Evolutionary conservation across 371 early-diverging fungal species (phyloP).

Genomic region (Mucor mucedo): DNA sequence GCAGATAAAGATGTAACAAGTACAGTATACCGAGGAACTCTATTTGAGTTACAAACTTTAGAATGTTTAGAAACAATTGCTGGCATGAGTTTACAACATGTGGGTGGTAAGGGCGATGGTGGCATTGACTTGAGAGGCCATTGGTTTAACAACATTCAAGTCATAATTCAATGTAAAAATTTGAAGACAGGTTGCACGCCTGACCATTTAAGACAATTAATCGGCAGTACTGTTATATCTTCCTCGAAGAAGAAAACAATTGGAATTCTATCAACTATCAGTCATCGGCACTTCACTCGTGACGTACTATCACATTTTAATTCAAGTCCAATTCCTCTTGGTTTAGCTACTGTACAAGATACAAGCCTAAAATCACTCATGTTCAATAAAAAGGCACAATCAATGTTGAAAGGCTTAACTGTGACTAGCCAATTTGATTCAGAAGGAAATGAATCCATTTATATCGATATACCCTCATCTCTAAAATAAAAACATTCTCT

Average conservation of each 20-base stretch:
- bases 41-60: constrained; percentile 49
- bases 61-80: constrained; percentile 26
- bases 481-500: neutral
- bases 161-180: constrained; percentile 47
- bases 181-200: constrained; percentile 47
- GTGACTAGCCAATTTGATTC: constrained; percentile 20
- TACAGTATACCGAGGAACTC: constrained; percentile 37
- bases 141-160: constrained; percentile 31
- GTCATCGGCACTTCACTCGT: constrained; percentile 32
- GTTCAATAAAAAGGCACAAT: constrained; percentile 34
- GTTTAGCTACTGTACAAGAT: constrained; percentile 36
- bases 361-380: constrained; percentile 35
- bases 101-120: constrained; percentile 48
- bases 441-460: constrained; percentile 18
- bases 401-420: constrained; percentile 14
- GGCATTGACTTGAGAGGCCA: constrained; percentile 48
- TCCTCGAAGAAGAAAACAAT: constrained; percentile 16
- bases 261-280: constrained; percentile 38
- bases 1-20: constrained; percentile 30
- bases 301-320: constrained; percentile 38
- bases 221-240: constrained; percentile 33
- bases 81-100: constrained; percentile 45
- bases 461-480: constrained; percentile 19
- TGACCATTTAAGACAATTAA: constrained; percentile 43
- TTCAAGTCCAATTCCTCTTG: constrained; percentile 35